Evolutionary conservation across 441 rosid species (phyloP), one percentile per base, ranked within the genome.

Genomic region (Gossypium lobatum): DNA sequence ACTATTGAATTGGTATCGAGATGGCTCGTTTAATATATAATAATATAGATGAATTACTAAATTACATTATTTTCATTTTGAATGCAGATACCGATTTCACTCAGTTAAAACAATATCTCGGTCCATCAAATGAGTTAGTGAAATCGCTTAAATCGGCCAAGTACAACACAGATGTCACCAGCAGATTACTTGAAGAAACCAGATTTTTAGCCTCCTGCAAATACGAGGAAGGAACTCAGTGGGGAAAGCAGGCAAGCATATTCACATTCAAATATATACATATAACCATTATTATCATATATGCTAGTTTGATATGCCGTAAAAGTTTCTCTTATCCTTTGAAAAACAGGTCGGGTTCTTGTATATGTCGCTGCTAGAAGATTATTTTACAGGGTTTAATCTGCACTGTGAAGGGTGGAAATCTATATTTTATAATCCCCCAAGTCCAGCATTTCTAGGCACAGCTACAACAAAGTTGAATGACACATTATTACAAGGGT

Each of bases 381-480:
- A 83, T 76, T 76, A 68, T 71, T 73, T 77, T 14, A 75, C 80
- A 0, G 71, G 81, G 69, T 81, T 75, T 18, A 67, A 45, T 10
- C 62, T 79, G 59, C 81, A 81, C 23, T 77, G 80, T 55, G 63
- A 53, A 28, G 81, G 83, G 13, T 83, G 86, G 86, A 76, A 57
- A 34, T 81, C 84, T 1, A 42, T 79, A 2, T 75, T 31, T 6
- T 73, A 23, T 14, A 50, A 64, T 64, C 86, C 85, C 16, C 23
- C 64, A 0, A 52, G 73, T 73, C 72, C 82, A 28, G 74, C 78
- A 34, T 80, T 83, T 42, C 59, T 87, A 37, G 90, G 85, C 4
- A 66, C 20, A 0, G 73, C 83, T 1, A 50, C 86, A 0, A 74
- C 79, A 17, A 81, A 67, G 46, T 77, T 85, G 66, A 76, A 70